phyloP scores from a whole-genome alignment of 345 rosid species.

The Excoecaria agallocha region DNA sequence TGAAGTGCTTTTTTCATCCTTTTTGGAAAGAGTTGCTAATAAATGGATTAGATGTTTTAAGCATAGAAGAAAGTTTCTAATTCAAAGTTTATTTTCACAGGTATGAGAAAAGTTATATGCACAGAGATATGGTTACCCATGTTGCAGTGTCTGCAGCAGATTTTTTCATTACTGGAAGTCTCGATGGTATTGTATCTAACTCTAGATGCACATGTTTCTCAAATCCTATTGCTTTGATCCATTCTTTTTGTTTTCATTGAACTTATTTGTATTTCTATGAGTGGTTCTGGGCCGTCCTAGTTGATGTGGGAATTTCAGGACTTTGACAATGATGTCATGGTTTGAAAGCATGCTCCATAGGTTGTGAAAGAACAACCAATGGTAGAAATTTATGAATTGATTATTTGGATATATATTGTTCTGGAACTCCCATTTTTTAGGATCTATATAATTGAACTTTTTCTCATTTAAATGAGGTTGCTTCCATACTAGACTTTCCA shows the following conservation, averaged over 20 bases:
- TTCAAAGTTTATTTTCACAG: conserved; percentile 28
- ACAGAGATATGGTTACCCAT: conserved; percentile 91
- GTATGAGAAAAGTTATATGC: conserved; percentile 99
- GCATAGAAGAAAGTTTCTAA: neutral
- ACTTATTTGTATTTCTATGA: neutral
- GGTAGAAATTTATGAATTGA: neutral
- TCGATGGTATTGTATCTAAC: conserved; percentile 55
- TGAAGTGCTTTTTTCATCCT: neutral
- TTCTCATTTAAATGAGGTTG: neutral
- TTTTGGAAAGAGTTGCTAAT: neutral
- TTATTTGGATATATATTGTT: neutral
- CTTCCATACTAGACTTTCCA: neutral
- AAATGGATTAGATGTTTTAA: conserved; percentile 2
- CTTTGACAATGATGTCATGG: neutral
- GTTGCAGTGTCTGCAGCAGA: conserved; percentile 92
- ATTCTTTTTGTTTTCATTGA: neutral
- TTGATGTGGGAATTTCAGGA: neutral
- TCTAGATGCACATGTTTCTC: neutral
- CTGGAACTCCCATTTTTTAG: neutral
- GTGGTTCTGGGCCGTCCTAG: neutral
- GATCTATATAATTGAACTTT: neutral
- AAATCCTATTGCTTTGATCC: neutral
- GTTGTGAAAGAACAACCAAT: neutral
- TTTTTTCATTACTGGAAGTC: conserved; percentile 86
- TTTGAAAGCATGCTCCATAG: neutral